Conservation (phyloP, 768 basidiomycete species). For the Boletus pseudopeckii region DNA sequence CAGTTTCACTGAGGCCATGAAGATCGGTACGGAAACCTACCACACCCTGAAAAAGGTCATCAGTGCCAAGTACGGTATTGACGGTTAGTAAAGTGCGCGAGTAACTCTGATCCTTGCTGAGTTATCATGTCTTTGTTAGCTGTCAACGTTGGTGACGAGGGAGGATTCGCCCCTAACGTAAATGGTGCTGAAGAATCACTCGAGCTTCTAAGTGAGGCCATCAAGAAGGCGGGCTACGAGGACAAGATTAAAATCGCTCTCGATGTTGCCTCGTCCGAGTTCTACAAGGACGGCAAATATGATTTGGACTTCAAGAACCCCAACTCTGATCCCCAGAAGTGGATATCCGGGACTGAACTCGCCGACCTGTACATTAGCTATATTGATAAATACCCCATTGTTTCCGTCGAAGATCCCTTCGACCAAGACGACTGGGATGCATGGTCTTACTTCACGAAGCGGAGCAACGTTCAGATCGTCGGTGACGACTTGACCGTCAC, state of each 20-base stretch:
- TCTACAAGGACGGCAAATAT: slow-evolving; percentile 99
- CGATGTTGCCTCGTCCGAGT: slow-evolving; percentile 98
- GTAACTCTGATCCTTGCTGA: background rate
- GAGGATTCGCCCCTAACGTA: slow-evolving; percentile 99
- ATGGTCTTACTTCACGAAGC: slow-evolving; percentile 87
- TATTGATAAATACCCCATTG: slow-evolving; percentile 91
- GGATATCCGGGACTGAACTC: slow-evolving; percentile 90
- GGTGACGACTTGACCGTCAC: slow-evolving; percentile 98
- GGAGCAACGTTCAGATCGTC: slow-evolving; percentile 83
- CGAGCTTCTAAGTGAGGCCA: slow-evolving; percentile 92
- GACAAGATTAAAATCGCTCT: slow-evolving; percentile 99
- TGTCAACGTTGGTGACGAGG: slow-evolving; percentile 99
- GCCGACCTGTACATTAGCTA: slow-evolving; percentile 87
- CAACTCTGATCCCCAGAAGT: slow-evolving; percentile 96
- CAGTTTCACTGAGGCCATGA: slow-evolving; percentile 95
- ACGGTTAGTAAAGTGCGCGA: slow-evolving; percentile 54
- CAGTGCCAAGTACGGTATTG: slow-evolving; percentile 97
- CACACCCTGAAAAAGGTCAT: slow-evolving; percentile 99
- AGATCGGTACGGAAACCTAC: slow-evolving; percentile 97
- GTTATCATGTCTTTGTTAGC: slow-evolving; percentile 45
- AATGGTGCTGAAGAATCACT: slow-evolving; percentile 96
- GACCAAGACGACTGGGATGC: slow-evolving; percentile 99
- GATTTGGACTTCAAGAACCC: slow-evolving; percentile 99
- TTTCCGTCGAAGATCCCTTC: slow-evolving; percentile 97
- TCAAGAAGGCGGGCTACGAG: slow-evolving; percentile 97